Evolutionary conservation across 805 yeast species (phyloP).

Genomic region (Candida stauntonica): DNA sequence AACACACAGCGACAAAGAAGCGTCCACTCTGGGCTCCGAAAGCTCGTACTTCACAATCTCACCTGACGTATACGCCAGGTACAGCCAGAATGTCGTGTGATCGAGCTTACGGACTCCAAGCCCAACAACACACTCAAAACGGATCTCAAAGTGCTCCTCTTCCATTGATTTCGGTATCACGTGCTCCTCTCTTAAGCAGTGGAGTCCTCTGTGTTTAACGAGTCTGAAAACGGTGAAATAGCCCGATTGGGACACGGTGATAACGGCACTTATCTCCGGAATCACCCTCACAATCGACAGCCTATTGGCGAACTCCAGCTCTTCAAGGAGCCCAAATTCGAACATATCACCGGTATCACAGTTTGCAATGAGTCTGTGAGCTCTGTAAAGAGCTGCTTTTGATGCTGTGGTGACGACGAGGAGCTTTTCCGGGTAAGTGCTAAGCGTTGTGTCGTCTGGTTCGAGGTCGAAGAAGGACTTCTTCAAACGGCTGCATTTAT

Average conservation of each 20-base stretch:
- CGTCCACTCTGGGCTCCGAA: no score
- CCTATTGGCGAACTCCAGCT: constrained; percentile 20
- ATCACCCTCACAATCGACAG: constrained; percentile 31
- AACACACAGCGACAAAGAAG: no score
- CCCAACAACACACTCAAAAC: constrained; percentile 1
- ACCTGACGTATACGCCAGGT: constrained; percentile 5
- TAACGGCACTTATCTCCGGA: constrained; percentile 37
- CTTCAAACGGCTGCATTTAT: constrained; percentile 22
- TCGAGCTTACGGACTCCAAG: constrained; percentile 4
- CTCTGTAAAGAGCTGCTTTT: constrained; percentile 41
- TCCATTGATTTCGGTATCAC: neutral
- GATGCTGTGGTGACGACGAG: constrained; percentile 42
- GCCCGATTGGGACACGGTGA: constrained; percentile 42
- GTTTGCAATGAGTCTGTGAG: constrained; percentile 43
- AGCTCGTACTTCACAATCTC: constrained; percentile 2
- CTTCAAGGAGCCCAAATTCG: constrained; percentile 26
- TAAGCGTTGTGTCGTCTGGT: constrained; percentile 13
- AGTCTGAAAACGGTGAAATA: constrained; percentile 38
- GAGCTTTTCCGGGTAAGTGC: constrained; percentile 28
- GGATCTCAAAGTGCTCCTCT: neutral
- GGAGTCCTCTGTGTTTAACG: constrained; percentile 38
- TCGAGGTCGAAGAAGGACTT: constrained; percentile 10
- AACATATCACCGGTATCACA: constrained; percentile 43
- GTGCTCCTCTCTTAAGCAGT: constrained; percentile 39
- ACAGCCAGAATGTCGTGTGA: constrained; percentile 2